Evolutionary conservation across 495 filamentous ascomycete genomes (phyloP).

Genomic region (Xylaria acuta): DNA sequence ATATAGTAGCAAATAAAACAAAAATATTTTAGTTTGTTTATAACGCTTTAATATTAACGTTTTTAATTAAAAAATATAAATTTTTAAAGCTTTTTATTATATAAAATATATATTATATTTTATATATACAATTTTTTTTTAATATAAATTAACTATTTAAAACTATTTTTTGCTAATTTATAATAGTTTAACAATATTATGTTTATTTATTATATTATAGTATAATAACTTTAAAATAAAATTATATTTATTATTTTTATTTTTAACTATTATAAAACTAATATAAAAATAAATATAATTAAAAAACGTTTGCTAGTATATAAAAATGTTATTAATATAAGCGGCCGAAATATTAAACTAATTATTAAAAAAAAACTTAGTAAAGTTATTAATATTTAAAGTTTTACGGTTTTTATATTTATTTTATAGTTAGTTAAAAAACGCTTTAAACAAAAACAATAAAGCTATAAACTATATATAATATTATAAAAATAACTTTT

Average conservation of each 20-base stretch:
- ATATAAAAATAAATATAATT: slow-evolving; percentile 2
- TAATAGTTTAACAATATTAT: background rate
- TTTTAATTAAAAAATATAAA: background rate
- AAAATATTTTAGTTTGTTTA: background rate
- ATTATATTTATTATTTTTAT: too few relatives aligned
- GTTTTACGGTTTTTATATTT: background rate
- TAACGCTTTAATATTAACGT: background rate
- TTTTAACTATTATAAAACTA: background rate
- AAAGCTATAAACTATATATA: background rate
- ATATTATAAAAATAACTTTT: background rate
- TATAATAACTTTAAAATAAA: background rate
- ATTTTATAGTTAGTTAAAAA: background rate
- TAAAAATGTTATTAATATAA: background rate
- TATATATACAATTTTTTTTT: background rate
- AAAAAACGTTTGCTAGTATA: background rate
- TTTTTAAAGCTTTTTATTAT: background rate
- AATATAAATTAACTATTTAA: background rate
- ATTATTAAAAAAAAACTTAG: background rate
- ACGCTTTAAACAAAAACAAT: background rate
- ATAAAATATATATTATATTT: background rate
- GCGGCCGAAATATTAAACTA: background rate
- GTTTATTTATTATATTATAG: background rate
- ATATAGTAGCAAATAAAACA: background rate
- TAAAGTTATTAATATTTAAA: background rate
- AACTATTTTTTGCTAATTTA: background rate